phyloP scores from a whole-genome alignment of 345 rosid species.

The Sonneratia caseolaris region DNA sequence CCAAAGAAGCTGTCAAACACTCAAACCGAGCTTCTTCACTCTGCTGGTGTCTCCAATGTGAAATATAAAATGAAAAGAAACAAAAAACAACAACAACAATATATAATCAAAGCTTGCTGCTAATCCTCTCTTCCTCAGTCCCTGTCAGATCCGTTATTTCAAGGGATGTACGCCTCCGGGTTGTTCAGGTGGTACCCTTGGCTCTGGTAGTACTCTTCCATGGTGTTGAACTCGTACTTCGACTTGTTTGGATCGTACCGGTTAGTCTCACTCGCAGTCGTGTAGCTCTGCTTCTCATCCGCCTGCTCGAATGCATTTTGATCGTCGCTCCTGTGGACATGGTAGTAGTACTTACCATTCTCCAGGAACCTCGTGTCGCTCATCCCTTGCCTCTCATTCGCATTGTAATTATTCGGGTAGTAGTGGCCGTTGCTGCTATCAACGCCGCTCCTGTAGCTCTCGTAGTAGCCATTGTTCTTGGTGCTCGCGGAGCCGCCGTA shows the following conservation, averaged over 20 bases:
- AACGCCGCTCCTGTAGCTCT: slow-evolving; percentile 13
- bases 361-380: slow-evolving; percentile 44
- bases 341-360: slow-evolving; percentile 28
- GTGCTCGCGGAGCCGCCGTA: slow-evolving; percentile 9
- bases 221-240: slow-evolving; percentile 35
- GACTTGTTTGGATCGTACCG: not conserved
- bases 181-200: slow-evolving; percentile 18
- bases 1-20: not conserved
- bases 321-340: slow-evolving; percentile 1
- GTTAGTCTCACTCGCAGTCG: slow-evolving; percentile 11
- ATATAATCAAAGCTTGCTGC: not conserved
- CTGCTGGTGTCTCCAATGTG: not conserved
- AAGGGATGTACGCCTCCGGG: slow-evolving; percentile 34
- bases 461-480: slow-evolving; percentile 12
- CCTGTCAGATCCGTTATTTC: slow-evolving; percentile 1
- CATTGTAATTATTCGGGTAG: slow-evolving; percentile 11
- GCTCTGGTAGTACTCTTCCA: slow-evolving; percentile 46
- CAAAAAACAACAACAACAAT: not conserved
- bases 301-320: slow-evolving; percentile 40
- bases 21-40: not conserved
- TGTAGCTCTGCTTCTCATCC: slow-evolving; percentile 34
- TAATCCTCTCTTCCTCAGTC: not conserved
- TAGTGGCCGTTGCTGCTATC: not conserved
- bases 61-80: not conserved
- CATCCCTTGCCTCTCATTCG: slow-evolving; percentile 24